Conservation (phyloP, 805 yeast genomes). For the Pichia cephalocereana region DNA sequence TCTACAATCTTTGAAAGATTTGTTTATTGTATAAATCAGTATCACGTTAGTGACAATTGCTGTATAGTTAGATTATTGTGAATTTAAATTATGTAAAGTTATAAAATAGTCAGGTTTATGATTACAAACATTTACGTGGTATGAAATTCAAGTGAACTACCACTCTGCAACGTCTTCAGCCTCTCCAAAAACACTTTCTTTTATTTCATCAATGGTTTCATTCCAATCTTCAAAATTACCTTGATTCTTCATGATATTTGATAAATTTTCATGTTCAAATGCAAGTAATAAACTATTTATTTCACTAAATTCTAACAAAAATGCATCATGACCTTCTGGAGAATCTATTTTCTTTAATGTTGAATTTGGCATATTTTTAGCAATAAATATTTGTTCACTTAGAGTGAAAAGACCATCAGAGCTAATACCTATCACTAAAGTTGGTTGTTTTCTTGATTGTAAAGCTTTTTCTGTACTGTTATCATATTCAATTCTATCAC, state of each 20-base stretch:
- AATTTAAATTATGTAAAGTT: background rate
- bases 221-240: slow-evolving; percentile 37
- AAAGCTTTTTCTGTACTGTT: slow-evolving; percentile 43
- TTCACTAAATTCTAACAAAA: slow-evolving; percentile 76
- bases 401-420: slow-evolving; percentile 91
- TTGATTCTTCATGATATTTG: slow-evolving; percentile 50
- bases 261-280: slow-evolving; percentile 50
- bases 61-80: background rate
- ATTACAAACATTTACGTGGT: background rate
- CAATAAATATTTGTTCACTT: slow-evolving; percentile 82
- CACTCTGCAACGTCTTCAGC: slow-evolving; percentile 94
- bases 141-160: slow-evolving; percentile 36
- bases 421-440: slow-evolving; percentile 77
- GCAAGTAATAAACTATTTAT: slow-evolving; percentile 64
- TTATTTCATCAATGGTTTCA: slow-evolving; percentile 37
- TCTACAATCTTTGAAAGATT: too few species aligned
- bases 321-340: slow-evolving; percentile 97
- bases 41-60: too few species aligned
- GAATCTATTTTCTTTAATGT: slow-evolving; percentile 66
- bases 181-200: slow-evolving; percentile 80
- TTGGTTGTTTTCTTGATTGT: slow-evolving; percentile 56
- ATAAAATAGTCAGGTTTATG: too few species aligned
- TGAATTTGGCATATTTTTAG: slow-evolving; percentile 64
- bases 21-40: too few species aligned
- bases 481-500: slow-evolving; percentile 48